These are phyloP conservation scores for Thalassiosira hispida DNA, from an alignment of 352 stramenopile species.

Conservation along the genomic window DNA sequence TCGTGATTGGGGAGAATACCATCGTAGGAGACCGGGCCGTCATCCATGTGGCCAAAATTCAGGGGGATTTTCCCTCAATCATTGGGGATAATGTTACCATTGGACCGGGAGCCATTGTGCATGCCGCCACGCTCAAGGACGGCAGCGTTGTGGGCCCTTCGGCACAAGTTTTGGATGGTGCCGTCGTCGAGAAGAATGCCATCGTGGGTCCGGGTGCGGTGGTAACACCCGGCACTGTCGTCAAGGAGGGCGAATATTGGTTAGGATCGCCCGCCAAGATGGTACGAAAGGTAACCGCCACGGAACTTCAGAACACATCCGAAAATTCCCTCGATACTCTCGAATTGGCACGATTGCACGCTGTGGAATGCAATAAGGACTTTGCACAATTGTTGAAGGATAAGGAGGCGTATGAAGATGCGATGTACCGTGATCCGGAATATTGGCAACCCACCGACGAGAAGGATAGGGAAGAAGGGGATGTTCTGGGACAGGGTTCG, in stretches of 20 bases:
- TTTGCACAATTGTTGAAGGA: constrained; percentile 72
- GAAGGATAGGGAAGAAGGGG: constrained; percentile 45
- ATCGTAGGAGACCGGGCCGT: constrained; percentile 83
- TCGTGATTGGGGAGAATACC: constrained; percentile 91
- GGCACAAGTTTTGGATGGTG: constrained; percentile 86
- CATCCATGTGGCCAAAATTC: constrained; percentile 89
- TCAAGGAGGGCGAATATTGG: constrained; percentile 84
- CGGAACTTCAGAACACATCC: constrained; percentile 62
- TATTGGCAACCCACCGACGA: constrained; percentile 51
- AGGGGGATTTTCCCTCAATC: constrained; percentile 74
- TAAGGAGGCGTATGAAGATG: constrained; percentile 55
- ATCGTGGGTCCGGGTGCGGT: constrained; percentile 75
- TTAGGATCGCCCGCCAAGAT: constrained; percentile 79
- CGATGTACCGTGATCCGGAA: constrained; percentile 55
- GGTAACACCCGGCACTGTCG: constrained; percentile 73
- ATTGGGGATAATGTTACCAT: constrained; percentile 85
- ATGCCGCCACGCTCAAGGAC: constrained; percentile 81
- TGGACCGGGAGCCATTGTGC: constrained; percentile 80
- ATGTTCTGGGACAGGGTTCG: constrained; percentile 76
- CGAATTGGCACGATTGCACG: constrained; percentile 75
- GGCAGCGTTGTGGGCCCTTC: constrained; percentile 72
- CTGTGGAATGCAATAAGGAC: constrained; percentile 78
- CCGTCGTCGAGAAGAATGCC: constrained; percentile 70
- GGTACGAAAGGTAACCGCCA: constrained; percentile 65
- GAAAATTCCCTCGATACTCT: constrained; percentile 56